Base-by-base conservation (phyloP, 495 filamentous ascomycete genomes). In the Penicillium egyptiacum region DNA sequence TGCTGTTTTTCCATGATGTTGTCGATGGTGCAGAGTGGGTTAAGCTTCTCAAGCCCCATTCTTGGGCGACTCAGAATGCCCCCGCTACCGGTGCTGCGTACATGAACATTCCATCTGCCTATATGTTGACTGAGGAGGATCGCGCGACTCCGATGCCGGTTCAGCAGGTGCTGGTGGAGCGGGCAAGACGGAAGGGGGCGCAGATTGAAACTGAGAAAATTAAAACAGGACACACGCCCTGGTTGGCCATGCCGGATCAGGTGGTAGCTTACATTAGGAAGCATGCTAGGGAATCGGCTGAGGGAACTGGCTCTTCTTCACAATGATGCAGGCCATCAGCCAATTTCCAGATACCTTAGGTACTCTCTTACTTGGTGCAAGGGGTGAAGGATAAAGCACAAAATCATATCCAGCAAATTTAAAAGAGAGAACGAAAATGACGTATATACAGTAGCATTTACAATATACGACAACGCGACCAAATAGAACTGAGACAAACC, bases 141-240 rank as follows among this genome's bases (percentile, higher is more conserved):
- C 59, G 66, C 1, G 69, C 72, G 3, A 70, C 73, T 33, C 75
- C 75, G 1, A 33, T 69, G 4, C 60, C 62, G 23, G 68, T 72
- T 35, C 76, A 77, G 65, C 70, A 76, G 44, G 45, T 65, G 40
- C 66, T 79, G 66, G 64, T 76, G 7, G 68, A 78, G 37, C 66
- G 65, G 19, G 70, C 67, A 3, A 58, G 59, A 33, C 44, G 49
- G 3, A 64, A 62, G 44, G 72, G 72, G 8, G 72, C 65, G 5
- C 12, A 53, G 23, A 67, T 75, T 19, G 58, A 58, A 22, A 70
- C 66, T 3, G 68, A 75, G 55, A 71, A 52, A 43, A 62, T 75
- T 17, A 53, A 59, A 19, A 64, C 72, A 17, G 64, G 55, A 1
- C 68, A 75, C 57, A 60, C 65, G 25, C 72, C 73, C 4, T 75